Evolutionary conservation across 805 yeast species (phyloP), one percentile per base, ranked within the genome.

Genomic region (Lachancea meyersii): DNA sequence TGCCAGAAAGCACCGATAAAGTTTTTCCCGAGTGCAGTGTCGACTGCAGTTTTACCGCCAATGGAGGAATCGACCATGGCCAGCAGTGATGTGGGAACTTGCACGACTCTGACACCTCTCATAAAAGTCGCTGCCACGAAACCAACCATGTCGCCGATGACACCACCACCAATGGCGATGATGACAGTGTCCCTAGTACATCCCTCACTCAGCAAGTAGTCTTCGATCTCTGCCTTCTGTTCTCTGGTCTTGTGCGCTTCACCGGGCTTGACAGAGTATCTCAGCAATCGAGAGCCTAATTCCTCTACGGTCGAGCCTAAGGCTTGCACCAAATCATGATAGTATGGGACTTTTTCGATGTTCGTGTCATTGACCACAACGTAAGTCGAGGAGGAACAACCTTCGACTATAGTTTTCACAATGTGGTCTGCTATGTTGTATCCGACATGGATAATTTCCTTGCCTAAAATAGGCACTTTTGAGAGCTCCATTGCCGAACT

Each of bases 41-140:
- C 98, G 45, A 93, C 89, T 31, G 98, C 98, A 34, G 98, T 93
- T 63, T 93, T 93, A 32, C 98, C 98, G 46, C 98, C 98, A 53
- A 93, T 87, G 4, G 97, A 86, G 9, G 97, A 88, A 64, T 93
- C 98, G 26, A 93, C 98, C 98, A 93, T 93, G 7, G 98, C 82
- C 49, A 93, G 73, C 50, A 93, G 67, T 26, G 96, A 85, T 5
- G 98, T 93, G 43, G 98, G 98, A 22, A 93, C 74, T 64, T 93
- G 98, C 34, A 88, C 81, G 44, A 88, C 87, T 49, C 96, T 75
- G 7, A 93, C 95, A 44, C 98, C 98, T 61, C 98, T 77, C 98
- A 93, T 93, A 64, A 93, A 93, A 2, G 98, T 93, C 24, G 98
- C 91, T n/a, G 98, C 98, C 32, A 93, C 97, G 61, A 79, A 93